Percentiles rank a stretch among this genome's conserved stretches.
These are phyloP conservation scores for Posidonia australis DNA, from an alignment of 106 monocot genomes.

Conservation along the genomic window DNA sequence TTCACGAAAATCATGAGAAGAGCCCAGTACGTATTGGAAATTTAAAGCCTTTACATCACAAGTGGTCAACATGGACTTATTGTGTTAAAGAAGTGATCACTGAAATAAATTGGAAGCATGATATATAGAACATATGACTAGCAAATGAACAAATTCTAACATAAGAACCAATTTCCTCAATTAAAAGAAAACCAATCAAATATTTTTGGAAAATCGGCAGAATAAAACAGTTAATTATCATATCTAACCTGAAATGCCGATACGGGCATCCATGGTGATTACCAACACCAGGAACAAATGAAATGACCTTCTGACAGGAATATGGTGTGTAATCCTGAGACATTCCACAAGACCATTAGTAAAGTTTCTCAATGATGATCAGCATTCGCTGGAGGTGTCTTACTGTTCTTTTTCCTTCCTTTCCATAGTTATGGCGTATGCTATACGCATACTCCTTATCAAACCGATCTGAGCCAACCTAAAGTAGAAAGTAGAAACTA, in stretches of 20 bases:
- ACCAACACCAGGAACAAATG: slow-evolving; percentile 57
- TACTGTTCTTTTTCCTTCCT: slow-evolving; percentile 95
- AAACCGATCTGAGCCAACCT: slow-evolving; percentile 87
- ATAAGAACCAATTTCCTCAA: no score
- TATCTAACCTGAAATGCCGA: slow-evolving; percentile 70
- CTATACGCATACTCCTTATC: slow-evolving; percentile 93
- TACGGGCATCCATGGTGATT: slow-evolving; percentile 96
- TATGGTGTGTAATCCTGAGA: slow-evolving; percentile 90
- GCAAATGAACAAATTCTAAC: no score
- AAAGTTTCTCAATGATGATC: background rate
- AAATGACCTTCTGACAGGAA: slow-evolving; percentile 96
- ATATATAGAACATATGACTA: no score
- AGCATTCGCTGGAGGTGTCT: slow-evolving; percentile 2
- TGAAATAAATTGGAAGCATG: no score
- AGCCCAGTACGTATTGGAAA: no score
- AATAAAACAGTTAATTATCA: slow-evolving; percentile 4
- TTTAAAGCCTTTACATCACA: no score
- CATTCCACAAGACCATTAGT: slow-evolving; percentile 1
- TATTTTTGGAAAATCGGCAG: background rate
- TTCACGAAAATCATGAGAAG: no score
- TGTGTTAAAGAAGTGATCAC: no score
- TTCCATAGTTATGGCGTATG: slow-evolving; percentile 90
- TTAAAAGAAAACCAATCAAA: background rate
- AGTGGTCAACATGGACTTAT: no score
- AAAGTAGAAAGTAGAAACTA: background rate